phyloP scores from a whole-genome alignment of 768 basidiomycete species.

The Leccinum boreale region DNA sequence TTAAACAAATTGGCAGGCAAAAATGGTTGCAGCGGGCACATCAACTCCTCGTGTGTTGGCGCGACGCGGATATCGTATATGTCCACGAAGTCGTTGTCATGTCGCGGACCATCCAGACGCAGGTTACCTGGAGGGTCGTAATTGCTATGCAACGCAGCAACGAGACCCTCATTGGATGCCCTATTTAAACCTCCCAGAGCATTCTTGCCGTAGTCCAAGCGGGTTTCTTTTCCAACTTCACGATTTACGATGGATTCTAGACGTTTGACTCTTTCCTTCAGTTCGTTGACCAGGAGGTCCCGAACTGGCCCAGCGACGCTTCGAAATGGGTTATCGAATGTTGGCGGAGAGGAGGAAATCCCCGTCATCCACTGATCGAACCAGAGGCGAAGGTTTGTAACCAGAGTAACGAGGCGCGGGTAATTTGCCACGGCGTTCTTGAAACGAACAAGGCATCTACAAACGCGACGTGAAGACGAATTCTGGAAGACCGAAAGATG shows the following conservation, averaged over 20 bases:
- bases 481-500: constrained; percentile 13
- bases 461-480: constrained; percentile 1
- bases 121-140: constrained; percentile 58
- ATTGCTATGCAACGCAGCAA: constrained; percentile 35
- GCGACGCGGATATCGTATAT: constrained; percentile 62
- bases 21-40: constrained; percentile 46
- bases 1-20: constrained; percentile 57
- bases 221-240: constrained; percentile 39
- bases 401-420: constrained; percentile 40
- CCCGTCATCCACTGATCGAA: constrained; percentile 45
- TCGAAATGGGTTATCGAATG: constrained; percentile 46
- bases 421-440: constrained; percentile 49
- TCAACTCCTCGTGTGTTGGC: constrained; percentile 67
- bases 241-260: constrained; percentile 48
- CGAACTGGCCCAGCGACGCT: constrained; percentile 28
- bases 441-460: constrained; percentile 55
- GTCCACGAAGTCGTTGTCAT: constrained; percentile 63
- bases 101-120: constrained; percentile 50
- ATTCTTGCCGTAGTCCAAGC: constrained; percentile 12
- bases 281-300: constrained; percentile 31
- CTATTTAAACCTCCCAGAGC: not conserved
- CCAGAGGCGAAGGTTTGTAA: constrained; percentile 44
- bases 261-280: constrained; percentile 32
- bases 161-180: constrained; percentile 33
- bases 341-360: constrained; percentile 34